These are phyloP conservation scores for Xylariaceae sp. DNA, from an alignment of 2,329 filamentous ascomycete genomes.

Conservation along the genomic window DNA sequence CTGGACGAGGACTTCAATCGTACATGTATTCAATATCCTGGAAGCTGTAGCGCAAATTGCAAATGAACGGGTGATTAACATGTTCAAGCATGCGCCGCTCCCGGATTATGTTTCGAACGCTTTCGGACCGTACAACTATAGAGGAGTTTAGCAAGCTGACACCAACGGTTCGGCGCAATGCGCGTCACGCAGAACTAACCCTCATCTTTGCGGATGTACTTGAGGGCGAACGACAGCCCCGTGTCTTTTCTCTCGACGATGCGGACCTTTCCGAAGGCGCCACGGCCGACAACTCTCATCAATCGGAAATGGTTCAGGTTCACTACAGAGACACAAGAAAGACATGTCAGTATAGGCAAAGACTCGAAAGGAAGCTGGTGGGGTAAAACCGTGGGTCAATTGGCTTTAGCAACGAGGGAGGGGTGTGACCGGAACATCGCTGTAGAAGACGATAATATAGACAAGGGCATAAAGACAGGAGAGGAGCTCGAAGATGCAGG, in stretches of 20 bases:
- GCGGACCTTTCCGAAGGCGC: conserved; percentile 96
- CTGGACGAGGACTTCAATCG: conserved; percentile 32
- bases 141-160: conserved; percentile 16
- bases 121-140: conserved; percentile 91
- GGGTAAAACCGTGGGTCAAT: neutral
- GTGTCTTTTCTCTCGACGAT: conserved; percentile 98
- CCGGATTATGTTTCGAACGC: conserved; percentile 95
- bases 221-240: conserved; percentile 86
- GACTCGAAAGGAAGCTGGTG: neutral
- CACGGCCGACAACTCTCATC: conserved; percentile 90
- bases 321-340: conserved; percentile 47
- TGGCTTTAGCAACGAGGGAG: neutral
- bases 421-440: neutral
- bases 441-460: neutral
- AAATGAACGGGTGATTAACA: conserved; percentile 95
- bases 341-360: conserved; percentile 10
- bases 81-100: conserved; percentile 98
- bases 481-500: neutral
- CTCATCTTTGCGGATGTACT: conserved; percentile 99
- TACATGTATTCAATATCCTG: conserved; percentile 99
- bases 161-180: conserved; percentile 3
- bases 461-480: neutral
- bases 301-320: conserved; percentile 97
- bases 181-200: conserved; percentile 47
- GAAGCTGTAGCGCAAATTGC: conserved; percentile 97